Conservation (phyloP, 2,329 filamentous ascomycete species). For the Madurella mycetomatis region DNA sequence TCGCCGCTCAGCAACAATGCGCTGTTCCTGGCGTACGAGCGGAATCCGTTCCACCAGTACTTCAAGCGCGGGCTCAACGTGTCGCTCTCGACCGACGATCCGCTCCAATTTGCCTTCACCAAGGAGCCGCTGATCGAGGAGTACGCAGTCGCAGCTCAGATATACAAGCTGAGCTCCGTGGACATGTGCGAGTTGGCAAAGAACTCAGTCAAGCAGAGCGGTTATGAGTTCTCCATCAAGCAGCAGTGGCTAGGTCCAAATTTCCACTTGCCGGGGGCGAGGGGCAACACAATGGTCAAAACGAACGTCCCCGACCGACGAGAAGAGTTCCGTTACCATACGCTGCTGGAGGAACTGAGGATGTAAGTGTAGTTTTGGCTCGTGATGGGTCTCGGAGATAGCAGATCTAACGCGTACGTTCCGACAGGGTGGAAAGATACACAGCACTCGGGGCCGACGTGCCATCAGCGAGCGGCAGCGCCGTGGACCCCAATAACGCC, state of each 20-base stretch:
- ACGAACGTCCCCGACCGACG: slow-evolving; percentile 94
- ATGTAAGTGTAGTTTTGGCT: slow-evolving; percentile 58
- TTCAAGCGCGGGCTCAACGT: slow-evolving; percentile 94
- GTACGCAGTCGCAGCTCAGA: slow-evolving; percentile 95
- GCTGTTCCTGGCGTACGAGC: slow-evolving; percentile 90
- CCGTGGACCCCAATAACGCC: too few relatives aligned
- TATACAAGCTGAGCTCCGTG: slow-evolving; percentile 93
- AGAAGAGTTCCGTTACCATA: slow-evolving; percentile 85
- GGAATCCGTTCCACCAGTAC: slow-evolving; percentile 93
- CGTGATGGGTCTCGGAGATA: too few relatives aligned
- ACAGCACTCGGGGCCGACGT: too few relatives aligned
- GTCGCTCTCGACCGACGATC: slow-evolving; percentile 93
- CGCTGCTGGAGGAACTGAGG: slow-evolving; percentile 73
- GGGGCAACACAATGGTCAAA: slow-evolving; percentile 89
- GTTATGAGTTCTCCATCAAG: slow-evolving; percentile 86
- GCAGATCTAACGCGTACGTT: too few relatives aligned
- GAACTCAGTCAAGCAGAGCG: slow-evolving; percentile 91
- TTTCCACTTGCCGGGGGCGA: slow-evolving; percentile 71
- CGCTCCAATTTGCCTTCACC: slow-evolving; percentile 95
- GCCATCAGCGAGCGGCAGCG: too few relatives aligned
- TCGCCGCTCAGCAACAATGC: slow-evolving; percentile 98
- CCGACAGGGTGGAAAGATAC: too few relatives aligned
- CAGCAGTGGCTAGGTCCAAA: slow-evolving; percentile 83
- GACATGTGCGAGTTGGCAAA: slow-evolving; percentile 99
- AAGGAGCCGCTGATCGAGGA: slow-evolving; percentile 98